Percentiles rank a stretch among this genome's conserved stretches.
Conservation (phyloP, 768 basidiomycete species). For the Boletus tomentosulus region DNA sequence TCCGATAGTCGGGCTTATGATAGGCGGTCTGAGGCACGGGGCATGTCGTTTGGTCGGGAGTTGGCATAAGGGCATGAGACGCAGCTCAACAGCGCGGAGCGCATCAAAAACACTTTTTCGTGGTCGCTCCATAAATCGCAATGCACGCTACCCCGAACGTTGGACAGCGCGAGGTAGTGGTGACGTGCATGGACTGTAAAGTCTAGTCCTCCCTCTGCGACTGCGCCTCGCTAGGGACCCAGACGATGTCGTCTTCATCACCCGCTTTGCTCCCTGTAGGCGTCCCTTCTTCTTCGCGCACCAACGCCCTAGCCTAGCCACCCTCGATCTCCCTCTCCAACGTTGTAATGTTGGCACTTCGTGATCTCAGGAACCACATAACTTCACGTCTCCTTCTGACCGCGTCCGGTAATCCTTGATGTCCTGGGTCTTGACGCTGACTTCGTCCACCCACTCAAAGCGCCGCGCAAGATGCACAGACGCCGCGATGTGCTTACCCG, state of each 20-base stretch:
- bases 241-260: conserved; percentile 32
- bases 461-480: conserved; percentile 45
- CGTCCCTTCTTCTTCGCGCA: conserved; percentile 47
- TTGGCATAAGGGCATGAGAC: no score
- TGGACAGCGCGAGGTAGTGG: conserved; percentile 1
- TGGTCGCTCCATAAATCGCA: conserved; percentile 6
- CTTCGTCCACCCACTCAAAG: conserved; percentile 40
- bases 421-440: not conserved
- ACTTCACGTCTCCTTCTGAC: conserved; percentile 50
- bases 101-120: not conserved
- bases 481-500: conserved; percentile 45
- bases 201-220: no score
- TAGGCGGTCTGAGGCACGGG: no score
- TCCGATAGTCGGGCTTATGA: no score
- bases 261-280: conserved; percentile 21
- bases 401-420: not conserved
- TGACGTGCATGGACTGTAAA: conserved; percentile 11
- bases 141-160: conserved; percentile 15
- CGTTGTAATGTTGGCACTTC: conserved; percentile 67
- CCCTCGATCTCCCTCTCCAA: conserved; percentile 44
- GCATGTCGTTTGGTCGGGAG: no score
- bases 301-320: conserved; percentile 66
- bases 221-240: conserved; percentile 23
- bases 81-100: not conserved
- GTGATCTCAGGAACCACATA: conserved; percentile 57